Base-by-base conservation (phyloP, 768 basidiomycete genomes). In the Naganishia antarctica region DNA sequence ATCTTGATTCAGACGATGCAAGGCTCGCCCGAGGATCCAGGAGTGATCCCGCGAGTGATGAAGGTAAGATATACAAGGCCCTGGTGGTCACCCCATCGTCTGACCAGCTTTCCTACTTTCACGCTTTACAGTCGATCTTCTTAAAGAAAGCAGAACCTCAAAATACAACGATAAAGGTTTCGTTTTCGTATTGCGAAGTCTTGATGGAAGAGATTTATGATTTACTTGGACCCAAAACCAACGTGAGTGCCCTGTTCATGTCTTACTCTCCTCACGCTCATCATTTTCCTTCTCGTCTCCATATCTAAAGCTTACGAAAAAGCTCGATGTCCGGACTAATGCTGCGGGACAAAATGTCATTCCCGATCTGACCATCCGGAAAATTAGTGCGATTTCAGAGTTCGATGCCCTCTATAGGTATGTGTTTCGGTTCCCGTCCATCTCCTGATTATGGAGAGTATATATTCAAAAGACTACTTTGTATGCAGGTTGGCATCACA, bases 151-250 rank as follows among this genome's bases (percentile, higher is more conserved):
- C 51, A 18, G 28, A 45, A n/a, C 68, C 75, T 51, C 53, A 74
- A 23, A 71, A 81, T 46, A 71, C 78, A 47, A 73, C 79, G 48
- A 79, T 81, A 45, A 75, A 80, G 40, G 80, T 85, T 4, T 80
- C 77, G 86, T 25, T 71, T 81, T 87, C 87, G 0, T 91, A 91
- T 67, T 88, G 90, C 84, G 90, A 93, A 74, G 90, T 93, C 60
- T 90, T 91, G 78, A 89, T 89, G 72, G 90, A 93, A 71, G 91
- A 93, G 67, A 87, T 88, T 3, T 92, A 89, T 70, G 91, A 92
- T 73, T 82, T 94, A 26, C 82, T 93, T 3, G 88, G 88, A 63
- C 25, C 64, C 4, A 58, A 37, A 13, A 64, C 7, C 15, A 15
- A 64, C 25, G 70, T 70, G 41, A 53, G 67, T 61, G 25, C 21